These are phyloP conservation scores for Pseudomonodictys pantanalensis DNA, from an alignment of 495 filamentous ascomycete species.

Conservation along the genomic window DNA sequence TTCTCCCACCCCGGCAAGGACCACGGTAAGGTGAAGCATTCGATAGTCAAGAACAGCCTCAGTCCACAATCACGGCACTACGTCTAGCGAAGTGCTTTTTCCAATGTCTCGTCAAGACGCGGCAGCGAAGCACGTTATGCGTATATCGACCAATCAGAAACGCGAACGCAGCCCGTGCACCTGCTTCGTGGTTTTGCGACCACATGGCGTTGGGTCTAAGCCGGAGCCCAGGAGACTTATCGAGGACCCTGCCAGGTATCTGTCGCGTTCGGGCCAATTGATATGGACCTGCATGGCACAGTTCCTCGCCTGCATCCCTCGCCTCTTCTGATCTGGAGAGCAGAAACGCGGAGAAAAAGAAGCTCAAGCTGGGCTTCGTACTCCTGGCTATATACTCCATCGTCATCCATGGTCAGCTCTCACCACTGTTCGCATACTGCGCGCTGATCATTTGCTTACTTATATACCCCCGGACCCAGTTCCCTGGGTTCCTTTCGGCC, in stretches of 20 bases:
- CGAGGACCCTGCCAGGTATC: neutral
- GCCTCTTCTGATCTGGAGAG: neutral
- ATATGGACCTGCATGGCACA: conserved; percentile 12
- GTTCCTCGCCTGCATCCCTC: neutral
- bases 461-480: too few relatives aligned
- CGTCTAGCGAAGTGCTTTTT: neutral
- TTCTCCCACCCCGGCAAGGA: too few relatives aligned
- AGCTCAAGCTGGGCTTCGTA: neutral
- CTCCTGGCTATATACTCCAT: neutral
- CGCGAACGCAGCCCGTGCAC: conserved; percentile 9
- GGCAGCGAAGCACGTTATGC: neutral
- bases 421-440: neutral
- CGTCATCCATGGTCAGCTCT: neutral
- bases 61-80: too few relatives aligned
- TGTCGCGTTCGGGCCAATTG: conserved; percentile 16
- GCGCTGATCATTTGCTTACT: too few relatives aligned
- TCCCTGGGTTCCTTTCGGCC: neutral
- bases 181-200: conserved; percentile 7
- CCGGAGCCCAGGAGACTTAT: conserved; percentile 11
- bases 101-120: neutral
- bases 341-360: conserved; percentile 6
- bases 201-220: conserved; percentile 15
- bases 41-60: too few relatives aligned
- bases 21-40: too few relatives aligned
- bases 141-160: conserved; percentile 5